These are phyloP conservation scores for Talaromyces sp. DNA, from an alignment of 2,329 filamentous ascomycete genomes.

Conservation along the genomic window DNA sequence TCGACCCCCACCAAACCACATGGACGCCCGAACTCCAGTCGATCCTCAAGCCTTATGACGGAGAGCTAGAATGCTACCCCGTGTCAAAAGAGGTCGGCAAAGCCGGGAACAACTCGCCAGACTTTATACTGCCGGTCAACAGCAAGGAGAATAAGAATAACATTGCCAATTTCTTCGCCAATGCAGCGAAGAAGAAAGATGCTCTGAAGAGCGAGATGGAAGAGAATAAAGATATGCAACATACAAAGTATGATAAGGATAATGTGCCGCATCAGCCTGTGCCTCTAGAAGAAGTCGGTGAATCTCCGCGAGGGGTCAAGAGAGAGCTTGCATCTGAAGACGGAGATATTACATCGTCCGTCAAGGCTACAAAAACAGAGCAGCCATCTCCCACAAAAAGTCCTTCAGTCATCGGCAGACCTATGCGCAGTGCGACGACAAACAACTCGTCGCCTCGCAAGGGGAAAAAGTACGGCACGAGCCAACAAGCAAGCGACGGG, in stretches of 20 bases:
- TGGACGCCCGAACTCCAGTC: slow-evolving; percentile 77
- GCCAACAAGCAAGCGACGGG: slow-evolving; percentile 41
- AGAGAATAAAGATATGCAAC: slow-evolving; percentile 22
- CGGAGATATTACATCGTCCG: slow-evolving; percentile 13
- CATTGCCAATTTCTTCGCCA: slow-evolving; percentile 88
- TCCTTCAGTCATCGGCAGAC: slow-evolving; percentile 31
- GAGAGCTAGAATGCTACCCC: slow-evolving; percentile 76
- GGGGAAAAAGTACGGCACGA: background rate
- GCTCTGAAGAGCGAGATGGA: slow-evolving; percentile 9
- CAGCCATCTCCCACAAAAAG: slow-evolving; percentile 25
- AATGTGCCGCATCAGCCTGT: slow-evolving; percentile 46
- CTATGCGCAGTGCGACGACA: slow-evolving; percentile 55
- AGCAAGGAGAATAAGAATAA: slow-evolving; percentile 87
- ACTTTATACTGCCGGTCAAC: slow-evolving; percentile 75
- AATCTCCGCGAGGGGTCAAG: slow-evolving; percentile 39
- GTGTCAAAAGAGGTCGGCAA: slow-evolving; percentile 89
- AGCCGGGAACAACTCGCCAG: slow-evolving; percentile 82
- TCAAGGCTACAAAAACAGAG: slow-evolving; percentile 16
- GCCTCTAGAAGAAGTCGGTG: slow-evolving; percentile 16
- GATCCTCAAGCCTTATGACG: slow-evolving; percentile 71
- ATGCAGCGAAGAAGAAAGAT: slow-evolving; percentile 33
- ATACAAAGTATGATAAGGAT: slow-evolving; percentile 44
- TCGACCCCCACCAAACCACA: slow-evolving; percentile 65
- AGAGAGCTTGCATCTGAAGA: slow-evolving; percentile 39
- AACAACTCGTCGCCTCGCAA: slow-evolving; percentile 29